These are phyloP conservation scores for Triticum turgidum DNA, from an alignment of 176 grass and related monocot species.

Conservation along the genomic window DNA sequence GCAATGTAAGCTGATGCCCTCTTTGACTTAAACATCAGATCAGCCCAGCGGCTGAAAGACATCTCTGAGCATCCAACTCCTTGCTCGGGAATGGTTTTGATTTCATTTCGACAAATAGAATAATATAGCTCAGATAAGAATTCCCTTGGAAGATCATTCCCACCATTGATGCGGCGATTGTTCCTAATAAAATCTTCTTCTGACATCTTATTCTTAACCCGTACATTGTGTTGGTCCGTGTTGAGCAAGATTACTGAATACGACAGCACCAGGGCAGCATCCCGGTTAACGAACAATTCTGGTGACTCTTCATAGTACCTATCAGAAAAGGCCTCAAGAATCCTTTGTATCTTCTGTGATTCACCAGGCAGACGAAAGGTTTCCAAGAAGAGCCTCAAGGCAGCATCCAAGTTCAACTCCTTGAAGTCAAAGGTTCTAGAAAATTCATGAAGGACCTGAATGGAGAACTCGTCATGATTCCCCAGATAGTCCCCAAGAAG, in stretches of 20 bases:
- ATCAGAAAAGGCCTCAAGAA: constrained; percentile 86
- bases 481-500: constrained; percentile 87
- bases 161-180: constrained; percentile 49
- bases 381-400: constrained; percentile 86
- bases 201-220: constrained; percentile 93
- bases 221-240: constrained; percentile 83
- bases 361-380: constrained; percentile 87
- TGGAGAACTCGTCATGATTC: constrained; percentile 84
- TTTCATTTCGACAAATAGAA: constrained; percentile 1
- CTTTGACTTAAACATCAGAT: constrained; percentile 7
- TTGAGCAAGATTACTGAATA: constrained; percentile 93
- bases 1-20: background rate
- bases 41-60: constrained; percentile 1
- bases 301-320: constrained; percentile 80
- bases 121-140: background rate
- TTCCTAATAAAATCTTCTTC: constrained; percentile 93
- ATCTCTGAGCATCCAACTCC: background rate
- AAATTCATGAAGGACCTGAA: constrained; percentile 80
- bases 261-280: constrained; percentile 77
- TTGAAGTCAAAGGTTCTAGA: constrained; percentile 79
- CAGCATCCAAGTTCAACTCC: constrained; percentile 77
- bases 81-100: background rate
- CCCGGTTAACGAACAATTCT: constrained; percentile 68
- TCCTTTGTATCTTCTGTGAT: constrained; percentile 86
- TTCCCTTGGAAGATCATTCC: constrained; percentile 5